Evolutionary conservation across 2,329 filamentous ascomycete species (phyloP).

Genomic region (Colletotrichum cereale): DNA sequence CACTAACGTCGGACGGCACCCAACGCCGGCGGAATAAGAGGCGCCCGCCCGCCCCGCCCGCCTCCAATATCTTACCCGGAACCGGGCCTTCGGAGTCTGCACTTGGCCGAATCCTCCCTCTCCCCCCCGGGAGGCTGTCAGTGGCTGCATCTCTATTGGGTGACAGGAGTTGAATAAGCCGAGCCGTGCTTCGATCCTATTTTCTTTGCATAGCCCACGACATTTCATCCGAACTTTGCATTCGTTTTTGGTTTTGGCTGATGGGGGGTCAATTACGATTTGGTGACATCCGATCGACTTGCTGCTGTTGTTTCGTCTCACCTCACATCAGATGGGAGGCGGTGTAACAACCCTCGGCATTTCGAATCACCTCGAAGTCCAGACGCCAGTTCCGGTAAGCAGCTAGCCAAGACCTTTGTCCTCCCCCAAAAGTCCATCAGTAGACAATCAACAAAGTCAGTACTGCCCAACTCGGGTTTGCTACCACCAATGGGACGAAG

Average conservation of each 20-base stretch:
- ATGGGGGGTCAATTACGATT: background rate
- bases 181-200: background rate
- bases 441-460: background rate
- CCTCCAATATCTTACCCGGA: conserved; percentile 8
- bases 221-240: background rate
- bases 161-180: background rate
- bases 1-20: conserved; percentile 34
- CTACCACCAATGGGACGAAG: background rate
- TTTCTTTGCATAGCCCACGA: background rate
- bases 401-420: conserved; percentile 25
- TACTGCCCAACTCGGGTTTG: background rate
- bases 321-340: conserved; percentile 13
- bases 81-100: conserved; percentile 29
- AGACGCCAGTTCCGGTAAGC: background rate
- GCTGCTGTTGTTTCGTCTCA: background rate
- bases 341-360: background rate
- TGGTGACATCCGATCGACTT: background rate
- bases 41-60: background rate
- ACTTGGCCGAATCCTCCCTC: conserved; percentile 22
- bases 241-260: background rate
- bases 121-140: too few species aligned
- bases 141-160: conserved; percentile 12
- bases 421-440: conserved; percentile 12
- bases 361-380: background rate
- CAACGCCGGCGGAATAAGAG: background rate